phyloP scores from a whole-genome alignment of 768 basidiomycete genomes.

The Mycena amicta region DNA sequence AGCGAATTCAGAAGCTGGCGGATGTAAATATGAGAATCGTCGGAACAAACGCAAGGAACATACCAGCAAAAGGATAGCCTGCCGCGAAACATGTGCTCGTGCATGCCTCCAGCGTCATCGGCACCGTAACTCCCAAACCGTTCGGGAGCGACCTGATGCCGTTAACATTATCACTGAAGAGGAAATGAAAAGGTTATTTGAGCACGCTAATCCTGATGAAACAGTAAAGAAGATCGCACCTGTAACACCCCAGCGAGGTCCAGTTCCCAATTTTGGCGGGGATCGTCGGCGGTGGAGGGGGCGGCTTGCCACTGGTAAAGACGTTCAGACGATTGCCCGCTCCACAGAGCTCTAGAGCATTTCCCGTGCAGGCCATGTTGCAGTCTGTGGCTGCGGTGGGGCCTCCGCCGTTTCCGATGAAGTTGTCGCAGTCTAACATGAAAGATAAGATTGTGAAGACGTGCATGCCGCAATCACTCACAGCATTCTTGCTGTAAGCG shows the following conservation, averaged over 20 bases:
- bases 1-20: conserved; percentile 35
- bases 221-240: conserved; percentile 37
- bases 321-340: conserved; percentile 47
- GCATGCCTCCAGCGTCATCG: conserved; percentile 58
- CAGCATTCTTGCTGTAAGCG: conserved; percentile 52
- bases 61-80: conserved; percentile 36
- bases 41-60: no score
- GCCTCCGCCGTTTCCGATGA: conserved; percentile 47
- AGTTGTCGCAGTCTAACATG: conserved; percentile 65
- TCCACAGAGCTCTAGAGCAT: conserved; percentile 47
- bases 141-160: conserved; percentile 45
- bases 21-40: background rate
- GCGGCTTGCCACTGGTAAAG: conserved; percentile 59
- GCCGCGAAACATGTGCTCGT: conserved; percentile 61
- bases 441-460: background rate
- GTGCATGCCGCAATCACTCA: conserved; percentile 31
- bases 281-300: conserved; percentile 58
- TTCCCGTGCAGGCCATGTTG: conserved; percentile 46
- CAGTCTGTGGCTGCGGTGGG: conserved; percentile 49
- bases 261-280: conserved; percentile 63
- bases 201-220: conserved; percentile 7
- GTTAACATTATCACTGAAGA: conserved; percentile 46
- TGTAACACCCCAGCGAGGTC: conserved; percentile 74
- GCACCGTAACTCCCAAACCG: conserved; percentile 46
- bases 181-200: conserved; percentile 29